Conservation (phyloP, 2,329 filamentous ascomycete species). For the Elsinoe fawcettii region DNA sequence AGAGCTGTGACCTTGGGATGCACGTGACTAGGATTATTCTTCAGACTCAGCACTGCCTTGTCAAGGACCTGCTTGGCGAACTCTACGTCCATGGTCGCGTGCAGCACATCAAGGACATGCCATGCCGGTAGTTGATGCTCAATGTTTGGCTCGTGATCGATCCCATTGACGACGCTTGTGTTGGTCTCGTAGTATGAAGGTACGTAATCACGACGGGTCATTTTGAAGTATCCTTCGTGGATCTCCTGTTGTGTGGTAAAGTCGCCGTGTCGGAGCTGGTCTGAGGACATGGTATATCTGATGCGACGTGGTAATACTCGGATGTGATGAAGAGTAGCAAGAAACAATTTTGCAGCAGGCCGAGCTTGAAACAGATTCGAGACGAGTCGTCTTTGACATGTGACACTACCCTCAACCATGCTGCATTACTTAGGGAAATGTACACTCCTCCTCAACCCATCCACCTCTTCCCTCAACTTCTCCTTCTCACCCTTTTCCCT, state of each 20-base stretch:
- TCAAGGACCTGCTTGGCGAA: not conserved
- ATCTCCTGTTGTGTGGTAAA: not conserved
- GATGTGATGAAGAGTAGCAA: not conserved
- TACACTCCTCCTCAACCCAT: conserved; percentile 25
- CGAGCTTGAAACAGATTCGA: too few species aligned
- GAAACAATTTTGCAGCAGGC: too few species aligned
- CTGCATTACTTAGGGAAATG: not conserved
- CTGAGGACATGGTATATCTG: not conserved
- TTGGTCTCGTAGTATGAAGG: not conserved
- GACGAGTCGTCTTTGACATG: too few species aligned
- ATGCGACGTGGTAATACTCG: not conserved
- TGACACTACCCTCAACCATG: too few species aligned
- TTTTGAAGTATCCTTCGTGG: not conserved
- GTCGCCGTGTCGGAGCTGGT: not conserved
- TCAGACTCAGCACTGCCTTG: not conserved
- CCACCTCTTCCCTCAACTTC: conserved; percentile 29
- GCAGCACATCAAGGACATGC: not conserved
- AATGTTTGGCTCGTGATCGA: not conserved
- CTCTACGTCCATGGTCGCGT: not conserved
- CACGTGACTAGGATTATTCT: not conserved
- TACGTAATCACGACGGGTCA: not conserved
- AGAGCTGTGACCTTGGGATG: not conserved
- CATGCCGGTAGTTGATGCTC: not conserved
- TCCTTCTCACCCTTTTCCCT: conserved; percentile 39
- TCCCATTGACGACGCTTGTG: not conserved